Evolutionary conservation across 768 basidiomycete species (phyloP).

Genomic region (Tephrocybe sp.): DNA sequence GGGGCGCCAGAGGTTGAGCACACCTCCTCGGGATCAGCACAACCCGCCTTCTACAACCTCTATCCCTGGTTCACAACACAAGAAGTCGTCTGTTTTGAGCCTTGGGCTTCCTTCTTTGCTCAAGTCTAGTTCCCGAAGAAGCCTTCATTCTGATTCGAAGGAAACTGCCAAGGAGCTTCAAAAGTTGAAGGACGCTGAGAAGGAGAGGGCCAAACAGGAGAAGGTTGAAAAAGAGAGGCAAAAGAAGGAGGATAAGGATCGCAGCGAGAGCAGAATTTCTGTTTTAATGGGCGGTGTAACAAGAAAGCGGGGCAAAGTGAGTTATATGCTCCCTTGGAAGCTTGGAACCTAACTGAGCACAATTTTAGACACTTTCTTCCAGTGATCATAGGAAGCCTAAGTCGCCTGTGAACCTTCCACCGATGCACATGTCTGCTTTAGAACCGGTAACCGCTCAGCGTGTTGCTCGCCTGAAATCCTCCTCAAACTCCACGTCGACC

Average conservation of each 20-base stretch:
- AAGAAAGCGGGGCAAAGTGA: conserved; percentile 88
- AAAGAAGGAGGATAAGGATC: conserved; percentile 81
- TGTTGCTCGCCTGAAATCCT: conserved; percentile 76
- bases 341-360: conserved; percentile 6
- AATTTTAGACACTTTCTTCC: conserved; percentile 75
- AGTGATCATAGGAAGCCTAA: conserved; percentile 76
- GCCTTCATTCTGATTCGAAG: conserved; percentile 68
- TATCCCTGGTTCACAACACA: conserved; percentile 61
- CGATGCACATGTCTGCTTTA: conserved; percentile 87
- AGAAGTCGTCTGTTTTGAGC: conserved; percentile 83
- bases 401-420: conserved; percentile 74
- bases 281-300: conserved; percentile 72
- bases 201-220: conserved; percentile 41
- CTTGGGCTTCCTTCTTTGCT: conserved; percentile 80
- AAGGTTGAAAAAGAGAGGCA: conserved; percentile 51
- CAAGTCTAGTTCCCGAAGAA: conserved; percentile 83
- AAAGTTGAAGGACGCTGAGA: conserved; percentile 49
- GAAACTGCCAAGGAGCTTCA: conserved; percentile 49
- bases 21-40: conserved; percentile 55
- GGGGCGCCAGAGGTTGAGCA: conserved; percentile 39
- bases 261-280: conserved; percentile 89
- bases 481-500: conserved; percentile 45
- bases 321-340: conserved; percentile 14
- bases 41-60: conserved; percentile 48
- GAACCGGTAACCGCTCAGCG: conserved; percentile 82